Evolutionary conservation across 495 filamentous ascomycete species (phyloP).

Genomic region (Penicillium macrosclerotiorum): DNA sequence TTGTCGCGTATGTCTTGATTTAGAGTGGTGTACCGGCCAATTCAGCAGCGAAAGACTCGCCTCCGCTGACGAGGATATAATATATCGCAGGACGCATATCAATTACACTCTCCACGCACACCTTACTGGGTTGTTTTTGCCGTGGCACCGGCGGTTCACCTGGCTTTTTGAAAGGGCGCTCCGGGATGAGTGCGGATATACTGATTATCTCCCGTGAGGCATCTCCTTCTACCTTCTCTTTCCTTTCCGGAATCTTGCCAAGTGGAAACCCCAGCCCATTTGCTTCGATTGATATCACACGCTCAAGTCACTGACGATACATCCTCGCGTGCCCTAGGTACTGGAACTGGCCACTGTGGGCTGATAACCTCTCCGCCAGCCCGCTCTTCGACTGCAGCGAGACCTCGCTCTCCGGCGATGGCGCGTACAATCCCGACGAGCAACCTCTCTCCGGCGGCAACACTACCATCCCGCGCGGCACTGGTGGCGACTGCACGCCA

Average conservation of each 20-base stretch:
- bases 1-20: slow-evolving; percentile 44
- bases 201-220: slow-evolving; percentile 44
- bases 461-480: slow-evolving; percentile 39
- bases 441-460: slow-evolving; percentile 14
- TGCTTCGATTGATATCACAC: no score
- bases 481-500: slow-evolving; percentile 62
- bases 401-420: slow-evolving; percentile 47
- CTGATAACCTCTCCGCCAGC: slow-evolving; percentile 31
- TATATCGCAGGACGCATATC: slow-evolving; percentile 43
- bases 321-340: no score
- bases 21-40: not conserved
- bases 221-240: not conserved
- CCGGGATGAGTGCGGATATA: slow-evolving; percentile 66
- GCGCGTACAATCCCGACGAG: slow-evolving; percentile 35
- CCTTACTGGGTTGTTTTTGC: slow-evolving; percentile 48
- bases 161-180: slow-evolving; percentile 62
- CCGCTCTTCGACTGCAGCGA: slow-evolving; percentile 48
- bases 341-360: slow-evolving; percentile 50
- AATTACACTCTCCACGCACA: slow-evolving; percentile 45
- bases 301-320: no score
- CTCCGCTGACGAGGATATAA: not conserved
- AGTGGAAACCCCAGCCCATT: no score
- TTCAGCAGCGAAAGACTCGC: no score
- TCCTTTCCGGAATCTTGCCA: not conserved
- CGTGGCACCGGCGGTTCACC: slow-evolving; percentile 67